Percentiles rank a stretch among this genome's conserved stretches.
phyloP scores from a whole-genome alignment of 2,329 filamentous ascomycete species.

The Claviceps pusilla region DNA sequence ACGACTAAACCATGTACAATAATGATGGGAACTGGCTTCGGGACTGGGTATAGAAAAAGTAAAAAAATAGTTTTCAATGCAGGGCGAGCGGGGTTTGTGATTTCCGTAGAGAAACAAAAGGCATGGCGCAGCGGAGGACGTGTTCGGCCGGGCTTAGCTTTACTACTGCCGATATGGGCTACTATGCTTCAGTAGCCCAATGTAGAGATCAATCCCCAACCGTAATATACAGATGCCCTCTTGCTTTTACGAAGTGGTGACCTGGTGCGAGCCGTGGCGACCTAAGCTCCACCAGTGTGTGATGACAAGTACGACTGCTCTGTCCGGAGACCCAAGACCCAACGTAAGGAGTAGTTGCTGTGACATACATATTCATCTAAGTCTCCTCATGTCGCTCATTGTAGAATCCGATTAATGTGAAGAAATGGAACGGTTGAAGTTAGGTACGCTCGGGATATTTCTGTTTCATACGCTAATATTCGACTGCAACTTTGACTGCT shows the following conservation, averaged over 20 bases:
- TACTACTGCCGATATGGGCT: conserved; percentile 6
- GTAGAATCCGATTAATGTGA: too few relatives aligned
- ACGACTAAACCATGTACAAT: conserved; percentile 2
- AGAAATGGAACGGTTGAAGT: too few relatives aligned
- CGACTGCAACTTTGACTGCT: too few relatives aligned
- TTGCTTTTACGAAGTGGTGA: not conserved
- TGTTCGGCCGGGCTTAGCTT: conserved; percentile 2
- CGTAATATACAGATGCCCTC: not conserved
- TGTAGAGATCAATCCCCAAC: conserved; percentile 9
- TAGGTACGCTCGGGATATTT: too few relatives aligned
- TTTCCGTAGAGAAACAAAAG: conserved; percentile 6
- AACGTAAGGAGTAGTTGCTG: too few relatives aligned
- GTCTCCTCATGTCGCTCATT: too few relatives aligned
- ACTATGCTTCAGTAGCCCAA: conserved; percentile 7
- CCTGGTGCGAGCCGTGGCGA: not conserved
- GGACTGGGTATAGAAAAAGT: not conserved
- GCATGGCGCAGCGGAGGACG: conserved; percentile 1
- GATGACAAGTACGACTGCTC: not conserved
- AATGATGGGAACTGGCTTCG: not conserved
- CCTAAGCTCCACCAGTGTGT: not conserved
- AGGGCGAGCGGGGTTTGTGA: conserved; percentile 9
- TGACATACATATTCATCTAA: too few relatives aligned
- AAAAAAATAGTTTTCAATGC: conserved; percentile 3
- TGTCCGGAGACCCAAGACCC: too few relatives aligned
- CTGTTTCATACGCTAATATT: too few relatives aligned